Evolutionary conservation across 2,329 filamentous ascomycete species (phyloP), one percentile per base, ranked within the genome.

Genomic region (Pezicula rhizophila): DNA sequence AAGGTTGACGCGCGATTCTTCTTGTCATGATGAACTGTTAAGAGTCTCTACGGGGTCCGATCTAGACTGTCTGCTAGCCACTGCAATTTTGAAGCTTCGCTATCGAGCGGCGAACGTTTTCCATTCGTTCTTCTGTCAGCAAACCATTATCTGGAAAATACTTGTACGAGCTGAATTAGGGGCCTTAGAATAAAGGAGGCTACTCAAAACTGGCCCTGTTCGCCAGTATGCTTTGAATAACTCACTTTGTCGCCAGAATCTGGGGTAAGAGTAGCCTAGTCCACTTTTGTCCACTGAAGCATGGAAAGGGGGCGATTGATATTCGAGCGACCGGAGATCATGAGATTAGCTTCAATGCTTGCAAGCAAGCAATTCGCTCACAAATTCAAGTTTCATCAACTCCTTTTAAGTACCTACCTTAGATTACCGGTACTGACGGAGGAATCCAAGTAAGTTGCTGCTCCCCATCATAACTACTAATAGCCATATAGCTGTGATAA

Each of bases 1-100:
- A 25, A 41, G 26, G 5, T 15, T 31, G 28, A 52, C 56, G 4
- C 51, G 64, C 63, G 52, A 65, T 65, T 57, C 63, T 60, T 55
- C 61, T 64, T 23, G 63, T 63, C 63, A 65, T 64, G 25, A 42
- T 26, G 23, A 23, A 23, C 23, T 23, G 23, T 23, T 23, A 2
- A 23, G 23, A 23, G 35, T 42, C 28, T 39, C 31, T 37, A 47
- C 42, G 47, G 35, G 37, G 41, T 42, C 41, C 44, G 46, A 20
- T 48, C 45, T 12, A 7, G 42, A 46, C 42, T 42, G 35, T 46
- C 41, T 44, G 49, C 45, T 47, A 31, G 50, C 47, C 46, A 42
- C 46, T 45, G 42, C 47, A 37, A 39, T 47, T 25, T 23, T 47
- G 38, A 28, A 55, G 42, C 45, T 52, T 51, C 28, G 37, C 33